phyloP scores from a whole-genome alignment of 2,329 filamentous ascomycete genomes.

The Fusarium brevicatenulatum region DNA sequence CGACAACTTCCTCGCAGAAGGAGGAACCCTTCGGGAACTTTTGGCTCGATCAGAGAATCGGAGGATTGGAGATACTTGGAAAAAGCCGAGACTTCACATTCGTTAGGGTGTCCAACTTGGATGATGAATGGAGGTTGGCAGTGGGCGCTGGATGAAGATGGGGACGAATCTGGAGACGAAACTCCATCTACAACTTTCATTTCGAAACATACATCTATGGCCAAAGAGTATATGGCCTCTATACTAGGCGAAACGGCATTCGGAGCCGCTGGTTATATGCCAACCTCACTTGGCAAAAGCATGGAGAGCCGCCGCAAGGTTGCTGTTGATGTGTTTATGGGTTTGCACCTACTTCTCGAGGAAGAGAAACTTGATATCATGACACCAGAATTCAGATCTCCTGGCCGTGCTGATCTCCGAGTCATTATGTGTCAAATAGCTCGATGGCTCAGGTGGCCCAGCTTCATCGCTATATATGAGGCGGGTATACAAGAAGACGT shows the following conservation, averaged over 20 bases:
- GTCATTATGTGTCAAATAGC: slow-evolving; percentile 83
- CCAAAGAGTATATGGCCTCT: slow-evolving; percentile 73
- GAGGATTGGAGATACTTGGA: slow-evolving; percentile 62
- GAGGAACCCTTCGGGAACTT: slow-evolving; percentile 50
- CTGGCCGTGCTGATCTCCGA: slow-evolving; percentile 65
- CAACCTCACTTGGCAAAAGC: slow-evolving; percentile 65
- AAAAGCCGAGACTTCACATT: slow-evolving; percentile 57
- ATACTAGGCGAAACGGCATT: slow-evolving; percentile 65
- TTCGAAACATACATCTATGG: slow-evolving; percentile 63
- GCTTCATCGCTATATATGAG: slow-evolving; percentile 61
- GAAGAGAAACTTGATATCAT: slow-evolving; percentile 83
- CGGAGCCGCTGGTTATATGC: slow-evolving; percentile 69
- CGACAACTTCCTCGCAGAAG: slow-evolving; percentile 47
- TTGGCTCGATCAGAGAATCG: slow-evolving; percentile 50
- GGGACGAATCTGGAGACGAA: slow-evolving; percentile 44
- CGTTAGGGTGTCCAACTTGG: slow-evolving; percentile 64
- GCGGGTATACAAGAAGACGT: slow-evolving; percentile 63
- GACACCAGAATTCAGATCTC: slow-evolving; percentile 55
- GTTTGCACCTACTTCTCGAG: slow-evolving; percentile 86
- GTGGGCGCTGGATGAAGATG: slow-evolving; percentile 73
- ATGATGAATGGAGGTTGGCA: slow-evolving; percentile 74
- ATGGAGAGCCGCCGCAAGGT: slow-evolving; percentile 68
- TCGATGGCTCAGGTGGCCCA: slow-evolving; percentile 79
- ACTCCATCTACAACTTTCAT: slow-evolving; percentile 55
- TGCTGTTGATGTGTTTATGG: slow-evolving; percentile 75